These are phyloP conservation scores for Gossypium trilobum DNA, from an alignment of 441 rosid genomes.

Conservation along the genomic window DNA sequence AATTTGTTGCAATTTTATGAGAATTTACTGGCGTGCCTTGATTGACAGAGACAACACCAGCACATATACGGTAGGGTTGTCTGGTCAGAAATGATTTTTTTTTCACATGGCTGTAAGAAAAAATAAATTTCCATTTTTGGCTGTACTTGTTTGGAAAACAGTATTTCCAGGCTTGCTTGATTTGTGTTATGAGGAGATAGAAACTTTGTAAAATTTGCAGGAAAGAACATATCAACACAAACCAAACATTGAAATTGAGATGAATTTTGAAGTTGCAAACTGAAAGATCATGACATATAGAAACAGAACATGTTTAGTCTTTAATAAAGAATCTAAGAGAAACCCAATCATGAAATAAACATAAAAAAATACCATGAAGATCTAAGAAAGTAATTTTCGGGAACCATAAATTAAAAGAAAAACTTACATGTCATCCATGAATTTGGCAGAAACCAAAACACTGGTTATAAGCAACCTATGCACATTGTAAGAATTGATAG, in stretches of 20 bases:
- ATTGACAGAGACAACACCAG: slow-evolving; percentile 19
- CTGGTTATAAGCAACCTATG: slow-evolving; percentile 79
- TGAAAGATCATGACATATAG: background rate
- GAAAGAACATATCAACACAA: background rate
- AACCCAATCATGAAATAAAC: background rate
- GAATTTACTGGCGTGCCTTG: slow-evolving; percentile 19
- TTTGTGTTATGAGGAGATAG: background rate
- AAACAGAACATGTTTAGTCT: background rate
- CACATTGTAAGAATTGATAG: slow-evolving; percentile 57
- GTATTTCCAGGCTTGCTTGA: background rate
- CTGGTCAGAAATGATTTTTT: slow-evolving; percentile 14
- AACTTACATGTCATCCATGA: slow-evolving; percentile 91
- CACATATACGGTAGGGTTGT: slow-evolving; percentile 21
- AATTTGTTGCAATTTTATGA: slow-evolving; percentile 6
- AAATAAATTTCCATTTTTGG: background rate
- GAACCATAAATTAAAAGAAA: background rate
- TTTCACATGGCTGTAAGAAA: slow-evolving; percentile 19
- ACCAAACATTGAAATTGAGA: background rate
- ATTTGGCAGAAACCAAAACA: slow-evolving; percentile 72
- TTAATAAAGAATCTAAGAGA: background rate
- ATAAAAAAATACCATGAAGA: background rate
- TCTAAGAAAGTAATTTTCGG: background rate
- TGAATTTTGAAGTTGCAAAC: background rate
- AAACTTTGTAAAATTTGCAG: background rate
- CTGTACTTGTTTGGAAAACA: background rate